Percentiles rank a stretch among this genome's conserved stretches.
These are phyloP conservation scores for Dalbergia cochinchinensis DNA, from an alignment of 306 rosid genomes.

Conservation along the genomic window DNA sequence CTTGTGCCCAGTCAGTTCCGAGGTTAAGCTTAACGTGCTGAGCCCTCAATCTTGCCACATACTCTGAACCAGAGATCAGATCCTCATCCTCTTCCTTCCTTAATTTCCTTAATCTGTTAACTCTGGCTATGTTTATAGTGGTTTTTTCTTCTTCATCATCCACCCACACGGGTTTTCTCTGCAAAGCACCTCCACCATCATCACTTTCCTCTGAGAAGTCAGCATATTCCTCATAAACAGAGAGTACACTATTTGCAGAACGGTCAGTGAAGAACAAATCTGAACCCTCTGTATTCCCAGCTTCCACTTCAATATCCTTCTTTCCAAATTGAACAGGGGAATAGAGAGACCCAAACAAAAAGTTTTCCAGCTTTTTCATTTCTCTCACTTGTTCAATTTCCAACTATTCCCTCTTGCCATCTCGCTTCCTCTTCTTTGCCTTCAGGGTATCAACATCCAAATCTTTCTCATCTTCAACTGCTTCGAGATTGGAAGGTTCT, in stretches of 20 bases:
- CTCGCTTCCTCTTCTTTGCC: slow-evolving; percentile 69
- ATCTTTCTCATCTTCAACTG: slow-evolving; percentile 39
- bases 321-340: slow-evolving; percentile 78
- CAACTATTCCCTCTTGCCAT: slow-evolving; percentile 49
- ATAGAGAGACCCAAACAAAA: slow-evolving; percentile 79
- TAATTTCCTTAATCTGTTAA: slow-evolving; percentile 82
- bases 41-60: slow-evolving; percentile 88
- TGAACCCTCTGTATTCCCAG: slow-evolving; percentile 40
- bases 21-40: slow-evolving; percentile 87
- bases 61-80: slow-evolving; percentile 75
- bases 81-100: slow-evolving; percentile 85
- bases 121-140: slow-evolving; percentile 67
- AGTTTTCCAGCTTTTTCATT: slow-evolving; percentile 76
- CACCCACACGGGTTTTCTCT: slow-evolving; percentile 82
- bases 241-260: slow-evolving; percentile 57
- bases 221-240: slow-evolving; percentile 58
- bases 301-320: slow-evolving; percentile 53
- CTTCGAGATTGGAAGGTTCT: slow-evolving; percentile 44
- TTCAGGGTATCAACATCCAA: slow-evolving; percentile 45
- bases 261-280: slow-evolving; percentile 76
- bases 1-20: slow-evolving; percentile 81
- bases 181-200: slow-evolving; percentile 48
- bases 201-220: slow-evolving; percentile 48
- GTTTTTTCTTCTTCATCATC: slow-evolving; percentile 86
- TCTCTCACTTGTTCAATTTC: slow-evolving; percentile 65